Percentiles rank a stretch among this genome's conserved stretches.
These are phyloP conservation scores for Ustilago crameri DNA, from an alignment of 1,284 basidiomycete genomes.

Conservation along the genomic window DNA sequence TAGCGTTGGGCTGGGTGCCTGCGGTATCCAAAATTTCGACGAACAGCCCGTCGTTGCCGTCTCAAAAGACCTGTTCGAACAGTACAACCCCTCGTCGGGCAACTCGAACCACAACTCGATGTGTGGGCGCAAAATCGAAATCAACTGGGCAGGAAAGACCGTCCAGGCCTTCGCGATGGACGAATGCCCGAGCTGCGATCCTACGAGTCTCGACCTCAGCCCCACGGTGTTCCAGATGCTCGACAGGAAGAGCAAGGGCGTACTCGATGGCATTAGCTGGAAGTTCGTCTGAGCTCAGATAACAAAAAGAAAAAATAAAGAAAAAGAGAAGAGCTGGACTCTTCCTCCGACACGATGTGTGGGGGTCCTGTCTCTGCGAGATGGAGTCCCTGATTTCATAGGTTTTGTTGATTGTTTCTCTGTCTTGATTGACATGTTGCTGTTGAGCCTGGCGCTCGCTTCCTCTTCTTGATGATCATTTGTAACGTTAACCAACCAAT, in stretches of 20 bases:
- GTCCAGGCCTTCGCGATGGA: slow-evolving; percentile 76
- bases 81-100: slow-evolving; percentile 34
- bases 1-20: slow-evolving; percentile 45
- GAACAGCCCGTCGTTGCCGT: slow-evolving; percentile 47
- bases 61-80: slow-evolving; percentile 49
- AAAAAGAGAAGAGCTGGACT: not conserved
- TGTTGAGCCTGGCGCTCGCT: not conserved
- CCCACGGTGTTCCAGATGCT: slow-evolving; percentile 74
- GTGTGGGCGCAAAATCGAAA: slow-evolving; percentile 77
- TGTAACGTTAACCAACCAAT: too few species aligned
- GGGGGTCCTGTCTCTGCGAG: too few species aligned
- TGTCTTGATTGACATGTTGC: too few species aligned
- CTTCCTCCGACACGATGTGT: not conserved
- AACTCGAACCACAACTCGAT: slow-evolving; percentile 43
- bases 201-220: slow-evolving; percentile 80
- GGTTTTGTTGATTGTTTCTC: too few species aligned
- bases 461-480: too few species aligned
- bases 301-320: not conserved
- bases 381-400: too few species aligned
- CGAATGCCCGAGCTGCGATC: slow-evolving; percentile 78
- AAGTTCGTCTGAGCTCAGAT: slow-evolving; percentile 10
- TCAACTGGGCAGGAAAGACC: slow-evolving; percentile 71
- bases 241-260: slow-evolving; percentile 41
- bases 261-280: slow-evolving; percentile 53
- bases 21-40: slow-evolving; percentile 34